Evolutionary conservation across 2,329 filamentous ascomycete genomes (phyloP), one percentile per base, ranked within the genome.

Genomic region (Fonsecaea monophora): DNA sequence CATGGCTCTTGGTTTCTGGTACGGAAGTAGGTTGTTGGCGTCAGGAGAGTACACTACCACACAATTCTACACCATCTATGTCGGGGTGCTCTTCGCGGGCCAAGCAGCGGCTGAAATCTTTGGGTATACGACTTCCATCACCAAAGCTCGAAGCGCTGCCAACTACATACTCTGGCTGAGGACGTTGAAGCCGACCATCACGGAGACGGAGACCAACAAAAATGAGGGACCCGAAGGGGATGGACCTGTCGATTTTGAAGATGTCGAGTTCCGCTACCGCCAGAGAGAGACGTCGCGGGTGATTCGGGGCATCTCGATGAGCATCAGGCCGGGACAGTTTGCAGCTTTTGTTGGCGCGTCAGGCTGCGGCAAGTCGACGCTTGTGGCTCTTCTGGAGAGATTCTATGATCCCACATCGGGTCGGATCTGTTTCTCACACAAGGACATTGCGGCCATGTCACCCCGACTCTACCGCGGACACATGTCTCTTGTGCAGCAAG

Each of bases 401-500:
- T 93, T 94, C 77, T 94, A 94, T 75, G 86, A 91, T 48, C 78
- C 88, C 0, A 81, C 85, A 15, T 80, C 83, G 10, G 92, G 92
- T 5, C 79, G 81, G 4, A 88, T 95, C 62, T 80, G 88, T 0
- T 85, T 87, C 74, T 88, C 91, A 74, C 86, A 83, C 4, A 80
- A 81, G 59, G 83, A 89, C 71, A 86, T 93, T 53, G 76, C 80
- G 0, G 75, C 82, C 0, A 75, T 92, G 60, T 85, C 89, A 63
- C 82, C 90, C 0, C 83, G 83, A 67, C 78, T 83, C 18, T 92
- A 92, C 75, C 86, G 91, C 48, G 82, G 83, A 64, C 79, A 86
- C 40, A 81, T 93, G 12, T 89, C 89, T 1, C 83, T 94, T 0
- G 91, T 94, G 0, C 87, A 89, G 3, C 91, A 94, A 76, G 90